Percentiles rank a stretch among this genome's conserved stretches.
Evolutionary conservation across 1,139 yeast genomes (phyloP).

Genomic region (Yamadazyma songkhlaensis): DNA sequence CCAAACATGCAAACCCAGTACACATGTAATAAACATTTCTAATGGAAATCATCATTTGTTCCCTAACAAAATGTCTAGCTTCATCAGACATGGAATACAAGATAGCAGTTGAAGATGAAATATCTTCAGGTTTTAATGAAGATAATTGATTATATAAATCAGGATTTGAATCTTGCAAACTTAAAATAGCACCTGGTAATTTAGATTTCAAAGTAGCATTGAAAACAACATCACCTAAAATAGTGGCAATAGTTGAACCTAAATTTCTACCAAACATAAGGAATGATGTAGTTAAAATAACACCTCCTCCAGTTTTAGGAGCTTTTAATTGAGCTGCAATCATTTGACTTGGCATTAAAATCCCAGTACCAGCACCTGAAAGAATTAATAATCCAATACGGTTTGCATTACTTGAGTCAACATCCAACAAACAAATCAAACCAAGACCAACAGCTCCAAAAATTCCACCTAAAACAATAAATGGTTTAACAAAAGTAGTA

Average conservation of each 20-base stretch:
- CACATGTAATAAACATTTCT: no score
- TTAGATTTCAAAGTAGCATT: no score
- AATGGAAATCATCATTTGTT: no score
- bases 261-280: slow-evolving; percentile 30
- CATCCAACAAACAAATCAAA: slow-evolving; percentile 26
- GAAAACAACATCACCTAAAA: slow-evolving; percentile 34
- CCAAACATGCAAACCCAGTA: no score
- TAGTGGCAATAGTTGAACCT: slow-evolving; percentile 30
- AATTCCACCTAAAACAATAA: slow-evolving; percentile 23
- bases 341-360: slow-evolving; percentile 27
- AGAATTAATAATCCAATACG: slow-evolving; percentile 36
- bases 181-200: no score
- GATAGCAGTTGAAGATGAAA: no score
- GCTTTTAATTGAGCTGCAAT: slow-evolving; percentile 32
- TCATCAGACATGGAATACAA: no score
- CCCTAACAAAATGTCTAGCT: no score
- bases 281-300: slow-evolving; percentile 35
- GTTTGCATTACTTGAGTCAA: slow-evolving; percentile 23
- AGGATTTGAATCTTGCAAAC: no score
- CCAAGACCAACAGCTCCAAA: slow-evolving; percentile 35
- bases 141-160: no score
- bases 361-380: slow-evolving; percentile 29
- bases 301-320: slow-evolving; percentile 35
- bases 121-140: no score
- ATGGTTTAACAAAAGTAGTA: slow-evolving; percentile 30